Percentiles rank a stretch among this genome's conserved stretches.
Evolutionary conservation across 352 stramenopile species (phyloP).

Genomic region (Halophytophthora batemanensis): DNA sequence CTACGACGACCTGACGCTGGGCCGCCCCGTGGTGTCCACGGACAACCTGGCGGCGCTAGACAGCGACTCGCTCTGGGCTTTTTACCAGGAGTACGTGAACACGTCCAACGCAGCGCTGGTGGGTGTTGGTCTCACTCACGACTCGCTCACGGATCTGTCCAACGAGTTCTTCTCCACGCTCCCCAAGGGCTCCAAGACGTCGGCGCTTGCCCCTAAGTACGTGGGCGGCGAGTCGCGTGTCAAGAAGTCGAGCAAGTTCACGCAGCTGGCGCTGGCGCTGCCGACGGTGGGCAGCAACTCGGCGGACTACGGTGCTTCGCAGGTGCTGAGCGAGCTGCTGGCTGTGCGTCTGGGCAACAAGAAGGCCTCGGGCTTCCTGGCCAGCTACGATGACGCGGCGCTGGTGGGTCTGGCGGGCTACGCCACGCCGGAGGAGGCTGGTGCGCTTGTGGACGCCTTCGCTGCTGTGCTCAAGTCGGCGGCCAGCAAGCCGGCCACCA

Average conservation of each 20-base stretch:
- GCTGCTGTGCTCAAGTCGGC: conserved; percentile 73
- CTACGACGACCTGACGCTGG: conserved; percentile 76
- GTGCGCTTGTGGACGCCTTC: conserved; percentile 67
- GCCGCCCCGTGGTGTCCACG: conserved; percentile 38
- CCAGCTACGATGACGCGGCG: conserved; percentile 58
- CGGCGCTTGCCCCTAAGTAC: conserved; percentile 46
- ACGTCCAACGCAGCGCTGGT: conserved; percentile 55
- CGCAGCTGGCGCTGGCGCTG: conserved; percentile 75
- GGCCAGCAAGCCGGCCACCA: conserved; percentile 49
- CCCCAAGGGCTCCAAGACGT: conserved; percentile 20
- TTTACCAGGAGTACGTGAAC: conserved; percentile 73
- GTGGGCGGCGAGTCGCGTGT: conserved; percentile 77
- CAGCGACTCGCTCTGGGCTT: conserved; percentile 48
- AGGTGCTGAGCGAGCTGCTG: conserved; percentile 73
- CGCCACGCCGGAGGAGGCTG: conserved; percentile 46
- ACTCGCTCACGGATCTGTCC: conserved; percentile 52
- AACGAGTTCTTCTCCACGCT: conserved; percentile 65
- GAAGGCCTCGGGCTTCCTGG: conserved; percentile 54
- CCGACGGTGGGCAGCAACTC: conserved; percentile 43
- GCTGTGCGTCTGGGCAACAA: conserved; percentile 58
- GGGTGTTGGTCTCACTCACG: conserved; percentile 62
- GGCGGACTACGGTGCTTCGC: conserved; percentile 43
- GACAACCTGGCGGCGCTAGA: conserved; percentile 58
- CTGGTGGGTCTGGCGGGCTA: conserved; percentile 65
- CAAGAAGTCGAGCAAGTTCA: conserved; percentile 57